phyloP scores from a whole-genome alignment of 2,329 filamentous ascomycete species.

The Rhinocladiella mackenziei region DNA sequence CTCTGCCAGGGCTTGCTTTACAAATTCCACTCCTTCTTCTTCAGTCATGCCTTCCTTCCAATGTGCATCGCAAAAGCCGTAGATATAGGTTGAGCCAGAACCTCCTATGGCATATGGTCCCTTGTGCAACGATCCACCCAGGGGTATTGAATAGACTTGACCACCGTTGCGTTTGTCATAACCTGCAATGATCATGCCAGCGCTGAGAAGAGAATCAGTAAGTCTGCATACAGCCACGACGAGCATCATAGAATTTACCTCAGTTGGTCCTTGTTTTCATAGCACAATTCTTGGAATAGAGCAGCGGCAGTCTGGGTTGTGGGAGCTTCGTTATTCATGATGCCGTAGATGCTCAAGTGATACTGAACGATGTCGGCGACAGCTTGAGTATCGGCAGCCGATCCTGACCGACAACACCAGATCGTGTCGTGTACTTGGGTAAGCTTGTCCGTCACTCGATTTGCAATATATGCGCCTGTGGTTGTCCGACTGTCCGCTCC shows the following conservation, averaged over 20 bases:
- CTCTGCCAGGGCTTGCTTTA: conserved; percentile 85
- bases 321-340: conserved; percentile 81
- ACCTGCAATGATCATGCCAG: conserved; percentile 96
- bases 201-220: conserved; percentile 53
- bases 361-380: conserved; percentile 98
- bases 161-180: conserved; percentile 94
- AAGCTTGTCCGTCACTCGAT: conserved; percentile 98
- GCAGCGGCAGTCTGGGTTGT: conserved; percentile 93
- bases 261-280: conserved; percentile 90
- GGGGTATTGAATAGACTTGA: conserved; percentile 94
- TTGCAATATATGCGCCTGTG: conserved; percentile 96
- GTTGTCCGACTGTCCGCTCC: conserved; percentile 96
- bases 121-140: conserved; percentile 96
- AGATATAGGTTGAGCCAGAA: conserved; percentile 98
- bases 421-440: conserved; percentile 98
- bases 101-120: conserved; percentile 93
- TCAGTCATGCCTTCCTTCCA: conserved; percentile 96
- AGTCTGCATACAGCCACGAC: too few species aligned
- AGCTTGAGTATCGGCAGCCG: conserved; percentile 94
- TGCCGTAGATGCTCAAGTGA: conserved; percentile 86
- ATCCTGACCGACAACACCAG: conserved; percentile 98
- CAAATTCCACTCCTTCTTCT: conserved; percentile 82
- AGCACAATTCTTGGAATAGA: conserved; percentile 97
- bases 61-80: conserved; percentile 95
- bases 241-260: conserved; percentile 57